phyloP scores from a whole-genome alignment of 148 eudicot genomes.

The Silene uniflora region DNA sequence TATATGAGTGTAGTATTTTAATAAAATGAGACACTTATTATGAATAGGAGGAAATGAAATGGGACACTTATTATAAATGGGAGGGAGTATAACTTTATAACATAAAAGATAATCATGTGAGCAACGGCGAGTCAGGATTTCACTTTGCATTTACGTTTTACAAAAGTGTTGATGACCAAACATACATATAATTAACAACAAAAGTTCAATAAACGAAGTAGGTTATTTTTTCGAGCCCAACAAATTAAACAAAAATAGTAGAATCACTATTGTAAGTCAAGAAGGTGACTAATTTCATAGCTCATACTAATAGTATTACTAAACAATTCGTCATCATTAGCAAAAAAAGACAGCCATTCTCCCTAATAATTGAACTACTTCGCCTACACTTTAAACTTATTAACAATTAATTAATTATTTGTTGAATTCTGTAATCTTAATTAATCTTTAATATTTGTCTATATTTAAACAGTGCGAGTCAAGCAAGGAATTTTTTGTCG shows the following conservation, averaged over 20 bases:
- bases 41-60: too few species aligned
- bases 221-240: slow-evolving; percentile 28
- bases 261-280: slow-evolving; percentile 14
- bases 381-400: slow-evolving; percentile 13
- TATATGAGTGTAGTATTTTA: too few species aligned
- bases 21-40: too few species aligned
- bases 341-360: neutral
- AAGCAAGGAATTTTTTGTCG: slow-evolving; percentile 9
- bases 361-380: slow-evolving; percentile 19
- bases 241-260: slow-evolving; percentile 12
- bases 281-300: slow-evolving; percentile 22
- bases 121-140: too few species aligned
- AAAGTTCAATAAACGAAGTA: neutral
- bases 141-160: too few species aligned
- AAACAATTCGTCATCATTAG: slow-evolving; percentile 5
- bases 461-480: neutral
- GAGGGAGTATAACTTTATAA: too few species aligned
- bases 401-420: neutral
- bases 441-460: slow-evolving; percentile 3
- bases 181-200: too few species aligned
- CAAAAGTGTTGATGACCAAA: too few species aligned
- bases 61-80: too few species aligned
- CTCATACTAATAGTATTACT: neutral
- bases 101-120: too few species aligned
- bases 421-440: too few species aligned